Evolutionary conservation across 495 filamentous ascomycete genomes (phyloP), one percentile per base, ranked within the genome.

Genomic region (Daldinia loculata): DNA sequence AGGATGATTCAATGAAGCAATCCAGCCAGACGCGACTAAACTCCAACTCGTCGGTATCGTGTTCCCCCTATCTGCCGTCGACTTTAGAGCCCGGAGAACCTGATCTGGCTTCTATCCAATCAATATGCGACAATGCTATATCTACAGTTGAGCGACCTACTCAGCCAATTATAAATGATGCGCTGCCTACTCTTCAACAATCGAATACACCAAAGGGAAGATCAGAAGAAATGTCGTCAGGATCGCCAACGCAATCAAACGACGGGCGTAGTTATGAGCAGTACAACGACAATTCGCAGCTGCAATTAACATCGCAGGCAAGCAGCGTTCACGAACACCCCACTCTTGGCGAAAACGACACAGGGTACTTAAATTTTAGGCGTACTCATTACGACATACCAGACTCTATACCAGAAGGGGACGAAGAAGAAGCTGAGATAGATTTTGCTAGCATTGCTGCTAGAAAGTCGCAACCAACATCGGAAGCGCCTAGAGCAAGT

Each of bases 221-320:
- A 19, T 69, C 36, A 17, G 56, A 12, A 24, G 41, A 55, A 62
- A 77, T 77, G 75, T 71, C 75, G 38, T 82, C 80, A 14, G 75
- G 79, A 30, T 78, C 80, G 3, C 77, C 77, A 0, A 84, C 82
- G 0, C 82, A 84, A 57, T 77, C 80, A 3, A 84, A 84, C 58
- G 76, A 77, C 15, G 81, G 75, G 7, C 75, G 82, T 27, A 83
- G 80, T 62, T 84, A 84, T 55, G 81, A 84, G 9, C 75, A 75
- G 32, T 82, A 78, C 57, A 32, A 43, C 17, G 29, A 70, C 9
- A 64, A 59, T 56, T 74, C 70, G 24, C 70, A 74, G 36, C 57
- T 50, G 22, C 63, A 59, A 34, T 55, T 60, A 9, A 67, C 70
- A 17, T 67, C 68, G 22, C 75, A 73, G 19, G 53, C 59, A 8